phyloP scores from a whole-genome alignment of 2,329 filamentous ascomycete species.

The Graphium sp. region DNA sequence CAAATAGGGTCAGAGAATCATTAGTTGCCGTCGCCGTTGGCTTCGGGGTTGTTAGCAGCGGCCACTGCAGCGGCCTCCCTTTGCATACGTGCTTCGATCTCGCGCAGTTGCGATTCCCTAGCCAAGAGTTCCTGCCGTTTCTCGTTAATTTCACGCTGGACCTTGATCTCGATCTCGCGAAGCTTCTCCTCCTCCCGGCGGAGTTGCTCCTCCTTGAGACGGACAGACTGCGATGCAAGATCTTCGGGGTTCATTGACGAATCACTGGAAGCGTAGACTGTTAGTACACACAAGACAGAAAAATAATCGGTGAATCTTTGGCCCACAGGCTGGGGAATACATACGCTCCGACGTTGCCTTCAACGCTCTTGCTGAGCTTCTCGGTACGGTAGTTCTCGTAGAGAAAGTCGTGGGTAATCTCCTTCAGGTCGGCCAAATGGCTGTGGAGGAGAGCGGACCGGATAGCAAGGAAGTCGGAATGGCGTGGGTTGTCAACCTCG shows the following conservation, averaged over 20 bases:
- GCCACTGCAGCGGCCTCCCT: constrained; percentile 45
- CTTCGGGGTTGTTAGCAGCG: constrained; percentile 21
- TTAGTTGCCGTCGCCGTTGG: constrained; percentile 38
- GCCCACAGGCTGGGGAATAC: constrained; percentile 26
- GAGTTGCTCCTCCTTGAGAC: constrained; percentile 98
- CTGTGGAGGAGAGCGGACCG: constrained; percentile 92
- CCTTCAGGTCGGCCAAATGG: constrained; percentile 95
- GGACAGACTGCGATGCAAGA: constrained; percentile 88
- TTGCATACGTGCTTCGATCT: constrained; percentile 96
- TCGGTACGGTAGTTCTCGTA: constrained; percentile 99
- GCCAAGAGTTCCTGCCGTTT: constrained; percentile 97
- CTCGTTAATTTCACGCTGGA: constrained; percentile 99
- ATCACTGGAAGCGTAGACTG: constrained; percentile 29
- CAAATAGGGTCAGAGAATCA: no score
- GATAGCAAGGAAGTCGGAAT: constrained; percentile 96
- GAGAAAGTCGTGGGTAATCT: constrained; percentile 98
- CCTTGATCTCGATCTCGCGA: constrained; percentile 97
- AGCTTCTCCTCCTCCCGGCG: constrained; percentile 99
- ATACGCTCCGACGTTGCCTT: constrained; percentile 75
- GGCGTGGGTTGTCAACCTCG: constrained; percentile 96
- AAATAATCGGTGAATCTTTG: no score
- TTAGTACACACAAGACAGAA: constrained; percentile 12
- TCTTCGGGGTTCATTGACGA: constrained; percentile 97
- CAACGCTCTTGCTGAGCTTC: constrained; percentile 99
- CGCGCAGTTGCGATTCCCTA: constrained; percentile 93